Evolutionary conservation across 1,284 basidiomycete genomes (phyloP).

Genomic region (Microbotryum saponariae): DNA sequence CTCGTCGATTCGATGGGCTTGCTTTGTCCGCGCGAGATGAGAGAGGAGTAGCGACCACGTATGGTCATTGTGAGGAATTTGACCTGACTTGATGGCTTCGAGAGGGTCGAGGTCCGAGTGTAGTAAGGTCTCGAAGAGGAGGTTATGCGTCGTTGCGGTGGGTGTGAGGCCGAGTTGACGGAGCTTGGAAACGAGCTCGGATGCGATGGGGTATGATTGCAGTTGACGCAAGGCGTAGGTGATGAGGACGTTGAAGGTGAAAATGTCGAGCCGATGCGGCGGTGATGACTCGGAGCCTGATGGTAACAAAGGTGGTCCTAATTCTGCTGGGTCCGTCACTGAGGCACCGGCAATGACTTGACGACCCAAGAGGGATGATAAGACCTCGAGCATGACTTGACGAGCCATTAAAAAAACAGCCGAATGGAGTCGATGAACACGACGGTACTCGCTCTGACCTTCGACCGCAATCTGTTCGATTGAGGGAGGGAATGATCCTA

Average conservation of each 20-base stretch:
- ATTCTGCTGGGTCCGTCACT: background rate
- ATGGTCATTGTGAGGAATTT: background rate
- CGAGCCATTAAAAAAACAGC: slow-evolving; percentile 1
- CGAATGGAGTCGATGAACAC: slow-evolving; percentile 6
- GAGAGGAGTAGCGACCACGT: slow-evolving; percentile 10
- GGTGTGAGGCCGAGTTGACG: slow-evolving; percentile 2
- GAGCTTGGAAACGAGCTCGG: slow-evolving; percentile 15
- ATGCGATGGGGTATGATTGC: slow-evolving; percentile 17
- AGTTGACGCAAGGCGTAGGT: slow-evolving; percentile 14
- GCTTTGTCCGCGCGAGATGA: background rate
- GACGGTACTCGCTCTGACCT: background rate
- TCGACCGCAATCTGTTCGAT: no score
- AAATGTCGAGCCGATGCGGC: background rate
- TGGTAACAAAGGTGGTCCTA: background rate
- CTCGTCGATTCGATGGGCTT: slow-evolving; percentile 8
- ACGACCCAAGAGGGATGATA: background rate
- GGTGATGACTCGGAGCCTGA: background rate
- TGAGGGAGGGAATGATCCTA: no score
- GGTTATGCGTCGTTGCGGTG: slow-evolving; percentile 15
- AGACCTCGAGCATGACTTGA: background rate
- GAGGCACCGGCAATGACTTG: background rate
- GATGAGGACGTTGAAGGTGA: slow-evolving; percentile 23
- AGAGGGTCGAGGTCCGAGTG: background rate
- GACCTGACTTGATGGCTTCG: background rate
- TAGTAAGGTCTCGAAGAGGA: slow-evolving; percentile 8